Evolutionary conservation across 148 eudicot species (phyloP).

Genomic region (Fagopyrum esculentum): DNA sequence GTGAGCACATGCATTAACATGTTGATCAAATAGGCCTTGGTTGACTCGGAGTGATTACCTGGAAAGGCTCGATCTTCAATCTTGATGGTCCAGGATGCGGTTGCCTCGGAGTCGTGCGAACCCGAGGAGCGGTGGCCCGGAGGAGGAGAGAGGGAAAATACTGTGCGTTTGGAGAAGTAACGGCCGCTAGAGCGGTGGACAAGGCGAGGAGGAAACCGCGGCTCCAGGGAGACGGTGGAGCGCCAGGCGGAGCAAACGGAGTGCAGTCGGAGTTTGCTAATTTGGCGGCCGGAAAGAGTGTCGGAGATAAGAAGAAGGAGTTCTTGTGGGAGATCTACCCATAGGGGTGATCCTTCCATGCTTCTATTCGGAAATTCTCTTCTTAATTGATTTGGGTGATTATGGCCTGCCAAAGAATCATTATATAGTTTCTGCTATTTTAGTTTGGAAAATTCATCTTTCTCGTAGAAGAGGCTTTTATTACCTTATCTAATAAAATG

Average conservation of each 20-base stretch:
- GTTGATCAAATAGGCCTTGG: too few species aligned
- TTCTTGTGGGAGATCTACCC: background rate
- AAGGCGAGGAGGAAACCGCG: background rate
- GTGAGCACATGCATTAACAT: too few species aligned
- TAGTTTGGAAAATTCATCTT: too few species aligned
- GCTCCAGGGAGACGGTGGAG: background rate
- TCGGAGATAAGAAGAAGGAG: background rate
- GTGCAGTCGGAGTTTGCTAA: background rate
- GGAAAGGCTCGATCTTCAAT: background rate
- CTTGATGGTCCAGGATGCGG: background rate
- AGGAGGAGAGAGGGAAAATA: background rate
- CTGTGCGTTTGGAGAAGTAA: background rate
- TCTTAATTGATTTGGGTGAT: background rate
- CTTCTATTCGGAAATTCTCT: background rate
- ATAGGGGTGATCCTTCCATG: background rate
- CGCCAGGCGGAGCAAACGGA: constrained; percentile 2
- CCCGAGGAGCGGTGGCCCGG: background rate
- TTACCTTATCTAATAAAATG: too few species aligned
- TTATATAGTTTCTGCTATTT: background rate
- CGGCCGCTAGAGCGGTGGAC: background rate
- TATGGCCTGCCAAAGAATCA: background rate
- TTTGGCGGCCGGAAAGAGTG: background rate
- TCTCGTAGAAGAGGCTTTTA: too few species aligned
- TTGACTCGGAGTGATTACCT: background rate
- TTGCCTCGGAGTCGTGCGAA: background rate